Percentiles rank a stretch among this genome's conserved stretches.
Conservation (phyloP, 1,284 basidiomycete species). For the Austroboletus niveus region DNA sequence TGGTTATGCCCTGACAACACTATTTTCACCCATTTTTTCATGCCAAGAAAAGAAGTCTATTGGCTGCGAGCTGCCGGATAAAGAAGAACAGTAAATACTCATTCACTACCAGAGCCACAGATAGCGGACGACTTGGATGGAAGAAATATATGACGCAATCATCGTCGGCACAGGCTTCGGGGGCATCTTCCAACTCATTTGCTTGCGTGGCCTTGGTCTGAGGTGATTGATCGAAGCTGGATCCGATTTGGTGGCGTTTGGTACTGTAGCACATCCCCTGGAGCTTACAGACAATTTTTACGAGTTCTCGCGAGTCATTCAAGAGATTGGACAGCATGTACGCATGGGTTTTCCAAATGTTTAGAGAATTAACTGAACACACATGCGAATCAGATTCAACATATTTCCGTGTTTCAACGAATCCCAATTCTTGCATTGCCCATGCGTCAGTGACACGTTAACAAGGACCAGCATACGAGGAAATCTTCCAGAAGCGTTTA, state of each 20-base stretch:
- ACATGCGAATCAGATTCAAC: not conserved
- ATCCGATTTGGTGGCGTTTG: conserved; percentile 15
- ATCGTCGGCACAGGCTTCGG: conserved; percentile 19
- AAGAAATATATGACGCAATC: conserved; percentile 18
- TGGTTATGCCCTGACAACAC: no score
- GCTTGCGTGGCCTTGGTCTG: conserved; percentile 9
- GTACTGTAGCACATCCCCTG: conserved; percentile 22
- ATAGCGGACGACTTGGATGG: not conserved
- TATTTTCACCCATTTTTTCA: no score
- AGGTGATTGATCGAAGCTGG: conserved; percentile 18
- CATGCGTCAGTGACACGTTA: conserved; percentile 10
- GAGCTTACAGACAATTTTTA: conserved; percentile 15
- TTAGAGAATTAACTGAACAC: not conserved
- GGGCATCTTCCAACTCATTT: conserved; percentile 16
- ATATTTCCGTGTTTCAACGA: conserved; percentile 17
- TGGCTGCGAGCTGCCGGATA: no score
- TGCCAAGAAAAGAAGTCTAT: no score
- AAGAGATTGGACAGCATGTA: conserved; percentile 16
- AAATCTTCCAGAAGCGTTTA: conserved; percentile 3
- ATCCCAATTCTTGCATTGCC: conserved; percentile 15
- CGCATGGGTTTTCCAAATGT: not conserved
- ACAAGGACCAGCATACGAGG: conserved; percentile 9
- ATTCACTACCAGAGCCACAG: no score
- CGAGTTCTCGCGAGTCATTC: conserved; percentile 14
- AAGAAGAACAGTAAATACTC: no score